These are phyloP conservation scores for Coprinopsis marcescibilis DNA, from an alignment of 768 basidiomycete species.

Conservation along the genomic window DNA sequence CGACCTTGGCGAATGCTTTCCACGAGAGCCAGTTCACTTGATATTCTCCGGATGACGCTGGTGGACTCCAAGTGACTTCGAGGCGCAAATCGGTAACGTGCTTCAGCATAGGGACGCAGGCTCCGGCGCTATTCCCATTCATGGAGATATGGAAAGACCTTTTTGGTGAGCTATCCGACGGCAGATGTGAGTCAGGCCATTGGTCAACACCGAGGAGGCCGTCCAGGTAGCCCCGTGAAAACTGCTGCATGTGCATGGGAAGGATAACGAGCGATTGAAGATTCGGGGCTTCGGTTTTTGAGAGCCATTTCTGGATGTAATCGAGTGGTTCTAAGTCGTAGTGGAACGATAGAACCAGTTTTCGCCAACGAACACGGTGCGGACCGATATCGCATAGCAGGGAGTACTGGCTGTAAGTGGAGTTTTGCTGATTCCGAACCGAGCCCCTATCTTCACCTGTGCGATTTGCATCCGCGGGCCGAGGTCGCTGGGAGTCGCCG, in stretches of 20 bases:
- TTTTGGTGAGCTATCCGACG: not conserved
- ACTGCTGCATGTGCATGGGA: not conserved
- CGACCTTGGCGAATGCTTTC: not conserved
- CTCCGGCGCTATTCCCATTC: conserved; percentile 3
- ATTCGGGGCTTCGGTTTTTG: not conserved
- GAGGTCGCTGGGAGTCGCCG: no score
- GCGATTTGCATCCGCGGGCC: no score
- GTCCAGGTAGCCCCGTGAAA: not conserved
- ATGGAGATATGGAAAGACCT: conserved; percentile 1
- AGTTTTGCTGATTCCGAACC: not conserved
- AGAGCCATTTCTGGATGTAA: not conserved
- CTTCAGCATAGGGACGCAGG: not conserved
- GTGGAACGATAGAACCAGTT: not conserved
- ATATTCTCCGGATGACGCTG: not conserved
- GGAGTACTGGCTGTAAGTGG: not conserved
- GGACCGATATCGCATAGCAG: conserved; percentile 1
- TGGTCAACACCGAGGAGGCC: not conserved
- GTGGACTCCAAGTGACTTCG: not conserved
- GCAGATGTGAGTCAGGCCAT: not conserved
- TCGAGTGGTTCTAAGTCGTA: not conserved
- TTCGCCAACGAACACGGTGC: conserved; percentile 1
- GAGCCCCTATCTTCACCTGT: not conserved
- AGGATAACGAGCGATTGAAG: conserved; percentile 1
- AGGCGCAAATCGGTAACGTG: conserved; percentile 5
- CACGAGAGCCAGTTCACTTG: conserved; percentile 3